Base-by-base conservation (phyloP, 495 filamentous ascomycete genomes). In the Talaromyces adpressus region DNA sequence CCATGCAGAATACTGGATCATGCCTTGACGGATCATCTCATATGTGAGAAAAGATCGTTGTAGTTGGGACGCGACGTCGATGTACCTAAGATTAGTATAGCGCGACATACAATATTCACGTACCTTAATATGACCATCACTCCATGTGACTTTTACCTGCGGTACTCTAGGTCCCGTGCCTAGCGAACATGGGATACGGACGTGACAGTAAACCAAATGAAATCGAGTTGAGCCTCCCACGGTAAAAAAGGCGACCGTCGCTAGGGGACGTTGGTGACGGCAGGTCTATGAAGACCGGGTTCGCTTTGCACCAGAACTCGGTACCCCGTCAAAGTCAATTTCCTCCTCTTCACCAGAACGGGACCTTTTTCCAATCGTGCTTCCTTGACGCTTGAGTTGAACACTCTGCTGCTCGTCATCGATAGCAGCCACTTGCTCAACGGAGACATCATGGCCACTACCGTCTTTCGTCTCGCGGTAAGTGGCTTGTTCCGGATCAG, bases 281-380 rank as follows among this genome's bases (percentile, higher is more conserved):
- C 45, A 4, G 12, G 14, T 27, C 52, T 56, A 56, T 27, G 73
- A 71, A 34, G 72, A 73, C 45, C 71, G 71, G 25, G 68, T 65
- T 23, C 73, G 71, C 66, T 75, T 75, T 23, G 63, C 63, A 59
- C 70, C 72, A 11, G 72, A 67, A 12, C 68, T 70, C 16, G 69
- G 64, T 25, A 58, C 66, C 57, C 70, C 65, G n/a, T 66, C 62
- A 25, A 70, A 57, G n/a, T 71, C 71, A 57, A 69, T 49, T 7
- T 52, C 60, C 34, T 75, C 73, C 52, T 73, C 71, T 49, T 75
- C 71, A 2, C 58, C 63, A 27, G 71, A 71, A 51, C 71, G 71
- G n/a, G 67, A 51, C 18, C 71, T 68, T 62, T 75, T 75, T n/a
- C 64, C 64, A 52, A 68, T 66, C 23, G 65, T 56, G 20, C 25